A percentile compares a stretch with the other conserved stretches of the same genome.
Conservation (phyloP, 2,329 filamentous ascomycete species). For the Drechslerella stenobrocha region DNA sequence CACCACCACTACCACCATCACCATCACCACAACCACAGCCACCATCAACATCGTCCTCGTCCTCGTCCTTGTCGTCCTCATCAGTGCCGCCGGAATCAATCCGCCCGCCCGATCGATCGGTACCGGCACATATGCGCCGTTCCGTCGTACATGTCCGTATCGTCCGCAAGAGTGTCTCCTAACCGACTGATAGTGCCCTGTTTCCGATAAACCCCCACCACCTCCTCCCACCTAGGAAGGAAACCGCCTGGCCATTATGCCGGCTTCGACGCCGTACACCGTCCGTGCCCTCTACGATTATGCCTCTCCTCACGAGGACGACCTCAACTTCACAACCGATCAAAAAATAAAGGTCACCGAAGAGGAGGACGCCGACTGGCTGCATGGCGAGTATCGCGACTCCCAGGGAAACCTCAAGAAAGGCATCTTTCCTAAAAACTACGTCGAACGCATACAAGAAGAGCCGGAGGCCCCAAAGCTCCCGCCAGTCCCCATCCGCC, state of each 20-base stretch:
- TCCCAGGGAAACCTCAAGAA: slow-evolving; percentile 72
- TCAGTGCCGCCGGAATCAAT: not conserved
- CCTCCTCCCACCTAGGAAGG: not conserved
- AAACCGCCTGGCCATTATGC: slow-evolving; percentile 11
- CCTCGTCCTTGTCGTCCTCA: slow-evolving; percentile 1
- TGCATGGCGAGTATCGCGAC: slow-evolving; percentile 82
- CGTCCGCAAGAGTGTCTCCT: too few species aligned
- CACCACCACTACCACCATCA: slow-evolving; percentile 6
- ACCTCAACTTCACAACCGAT: slow-evolving; percentile 80
- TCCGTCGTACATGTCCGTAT: slow-evolving; percentile 1
- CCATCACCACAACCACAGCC: slow-evolving; percentile 8
- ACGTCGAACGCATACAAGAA: slow-evolving; percentile 68
- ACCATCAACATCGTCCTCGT: not conserved
- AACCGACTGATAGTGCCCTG: not conserved
- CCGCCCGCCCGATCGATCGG: not conserved
- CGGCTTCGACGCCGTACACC: slow-evolving; percentile 69
- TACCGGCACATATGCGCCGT: not conserved
- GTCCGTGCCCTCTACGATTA: slow-evolving; percentile 98
- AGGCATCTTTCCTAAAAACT: slow-evolving; percentile 93
- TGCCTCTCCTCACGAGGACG: slow-evolving; percentile 87
- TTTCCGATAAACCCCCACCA: not conserved
- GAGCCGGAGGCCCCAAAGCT: slow-evolving; percentile 48
- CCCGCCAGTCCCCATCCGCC: slow-evolving; percentile 48
- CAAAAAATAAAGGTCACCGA: slow-evolving; percentile 94
- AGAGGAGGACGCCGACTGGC: slow-evolving; percentile 92